phyloP scores from a whole-genome alignment of 73 alveolate species.

The Breviolum minutum region DNA sequence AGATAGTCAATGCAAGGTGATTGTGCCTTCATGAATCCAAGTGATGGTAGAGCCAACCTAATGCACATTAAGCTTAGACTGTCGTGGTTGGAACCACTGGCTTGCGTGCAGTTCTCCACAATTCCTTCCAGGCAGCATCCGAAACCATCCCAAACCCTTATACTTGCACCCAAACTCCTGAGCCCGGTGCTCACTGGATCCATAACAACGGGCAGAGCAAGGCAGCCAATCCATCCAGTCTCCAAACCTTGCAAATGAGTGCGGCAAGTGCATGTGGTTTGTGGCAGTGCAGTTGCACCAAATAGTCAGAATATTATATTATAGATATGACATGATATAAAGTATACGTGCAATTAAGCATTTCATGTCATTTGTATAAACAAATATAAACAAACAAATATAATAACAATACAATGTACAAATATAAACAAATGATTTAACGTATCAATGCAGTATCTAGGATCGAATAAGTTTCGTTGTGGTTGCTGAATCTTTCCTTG shows the following conservation, averaged over 20 bases:
- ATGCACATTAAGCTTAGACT: not conserved
- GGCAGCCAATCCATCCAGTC: slow-evolving; percentile 77
- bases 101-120: not conserved
- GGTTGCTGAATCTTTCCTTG: too few relatives aligned
- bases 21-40: not conserved
- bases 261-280: not conserved
- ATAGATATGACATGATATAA: too few relatives aligned
- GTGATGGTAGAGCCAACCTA: not conserved
- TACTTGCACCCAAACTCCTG: not conserved
- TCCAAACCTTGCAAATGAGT: slow-evolving; percentile 48
- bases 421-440: too few relatives aligned
- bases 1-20: not conserved
- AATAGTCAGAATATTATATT: too few relatives aligned
- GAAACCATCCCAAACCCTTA: not conserved
- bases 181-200: slow-evolving; percentile 47
- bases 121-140: not conserved
- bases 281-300: too few relatives aligned
- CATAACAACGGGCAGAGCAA: slow-evolving; percentile 45
- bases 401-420: too few relatives aligned
- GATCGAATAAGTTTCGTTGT: too few relatives aligned
- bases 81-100: too few relatives aligned
- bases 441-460: too few relatives aligned
- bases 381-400: too few relatives aligned
- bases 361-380: too few relatives aligned
- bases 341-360: too few relatives aligned